Percentiles rank a stretch among this genome's conserved stretches.
These are phyloP conservation scores for Amoebophrya sp. DNA, from an alignment of 169 alveolate genomes.

Conservation along the genomic window DNA sequence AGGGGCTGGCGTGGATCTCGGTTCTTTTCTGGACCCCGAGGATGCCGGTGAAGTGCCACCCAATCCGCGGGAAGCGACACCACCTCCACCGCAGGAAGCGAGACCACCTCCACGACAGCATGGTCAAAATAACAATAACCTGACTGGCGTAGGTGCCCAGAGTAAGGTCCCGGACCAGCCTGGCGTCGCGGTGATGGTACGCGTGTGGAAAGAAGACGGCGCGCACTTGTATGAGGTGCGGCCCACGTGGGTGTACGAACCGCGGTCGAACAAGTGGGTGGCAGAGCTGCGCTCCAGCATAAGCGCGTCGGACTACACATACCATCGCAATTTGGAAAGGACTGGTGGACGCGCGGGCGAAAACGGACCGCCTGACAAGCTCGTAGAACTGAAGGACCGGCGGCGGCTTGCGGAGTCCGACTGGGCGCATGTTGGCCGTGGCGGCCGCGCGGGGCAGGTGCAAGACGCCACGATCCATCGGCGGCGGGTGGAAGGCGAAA, in stretches of 20 bases:
- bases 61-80: too few species aligned
- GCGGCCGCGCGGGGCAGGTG: not conserved
- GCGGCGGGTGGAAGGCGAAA: not conserved
- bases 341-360: too few species aligned
- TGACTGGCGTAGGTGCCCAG: too few species aligned
- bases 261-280: not conserved
- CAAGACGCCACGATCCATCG: not conserved
- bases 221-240: slow-evolving; percentile 1
- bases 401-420: not conserved
- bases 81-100: too few species aligned
- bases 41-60: too few species aligned
- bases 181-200: not conserved
- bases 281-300: not conserved
- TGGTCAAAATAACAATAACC: too few species aligned
- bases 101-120: too few species aligned
- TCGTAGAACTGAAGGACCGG: not conserved
- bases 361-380: too few species aligned
- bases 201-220: too few species aligned
- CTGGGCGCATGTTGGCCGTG: not conserved
- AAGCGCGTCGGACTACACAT: not conserved
- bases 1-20: too few species aligned
- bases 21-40: too few species aligned
- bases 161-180: not conserved
- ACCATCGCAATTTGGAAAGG: too few species aligned
- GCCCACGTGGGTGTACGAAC: not conserved